These are phyloP conservation scores for Chenopodium quinoa DNA, from an alignment of 148 eudicot genomes.

Conservation along the genomic window DNA sequence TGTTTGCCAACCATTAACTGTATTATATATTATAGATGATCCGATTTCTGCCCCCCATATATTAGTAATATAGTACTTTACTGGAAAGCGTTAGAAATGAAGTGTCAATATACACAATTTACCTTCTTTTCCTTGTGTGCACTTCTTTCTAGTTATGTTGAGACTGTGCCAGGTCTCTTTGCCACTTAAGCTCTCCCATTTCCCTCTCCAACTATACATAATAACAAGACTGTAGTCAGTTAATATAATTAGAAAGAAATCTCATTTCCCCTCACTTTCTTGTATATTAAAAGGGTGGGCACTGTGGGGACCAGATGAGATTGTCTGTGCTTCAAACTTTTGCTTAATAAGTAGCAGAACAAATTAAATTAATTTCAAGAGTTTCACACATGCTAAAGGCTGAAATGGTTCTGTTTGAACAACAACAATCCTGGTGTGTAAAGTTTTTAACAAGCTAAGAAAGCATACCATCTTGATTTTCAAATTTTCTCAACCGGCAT, in stretches of 20 bases:
- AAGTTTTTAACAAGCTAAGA: background rate
- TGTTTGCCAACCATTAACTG: background rate
- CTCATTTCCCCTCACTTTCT: background rate
- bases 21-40: background rate
- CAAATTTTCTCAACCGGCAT: slow-evolving; percentile 68
- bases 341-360: too few species aligned
- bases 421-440: background rate
- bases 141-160: slow-evolving; percentile 68
- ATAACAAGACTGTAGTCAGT: slow-evolving; percentile 14
- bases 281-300: background rate
- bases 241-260: background rate
- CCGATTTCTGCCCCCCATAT: background rate
- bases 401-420: background rate
- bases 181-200: slow-evolving; percentile 78
- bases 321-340: background rate
- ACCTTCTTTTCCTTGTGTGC: slow-evolving; percentile 73
- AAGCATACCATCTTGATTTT: slow-evolving; percentile 75
- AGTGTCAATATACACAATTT: slow-evolving; percentile 4
- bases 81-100: background rate
- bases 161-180: slow-evolving; percentile 64
- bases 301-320: background rate
- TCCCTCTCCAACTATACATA: slow-evolving; percentile 74
- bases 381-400: background rate
- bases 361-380: background rate
- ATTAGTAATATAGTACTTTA: too few species aligned